Conservation (phyloP, 78 protist species). For the Acrasis kona region DNA sequence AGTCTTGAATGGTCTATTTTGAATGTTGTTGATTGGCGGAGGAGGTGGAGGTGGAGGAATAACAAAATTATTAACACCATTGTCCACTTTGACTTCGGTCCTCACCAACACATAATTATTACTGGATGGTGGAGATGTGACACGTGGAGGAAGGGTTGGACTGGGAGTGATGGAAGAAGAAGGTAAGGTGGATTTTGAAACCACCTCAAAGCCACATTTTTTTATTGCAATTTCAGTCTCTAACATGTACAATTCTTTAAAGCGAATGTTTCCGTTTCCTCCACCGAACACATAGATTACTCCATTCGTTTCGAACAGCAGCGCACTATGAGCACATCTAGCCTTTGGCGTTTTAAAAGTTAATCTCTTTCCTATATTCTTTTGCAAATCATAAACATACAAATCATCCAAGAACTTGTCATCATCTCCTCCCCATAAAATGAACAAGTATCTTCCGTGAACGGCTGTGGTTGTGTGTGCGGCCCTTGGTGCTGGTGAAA, state of each 20-base stretch:
- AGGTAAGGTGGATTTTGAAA: background rate
- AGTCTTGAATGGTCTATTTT: no score
- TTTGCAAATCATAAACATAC: background rate
- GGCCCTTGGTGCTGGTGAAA: background rate
- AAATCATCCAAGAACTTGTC: background rate
- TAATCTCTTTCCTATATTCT: background rate
- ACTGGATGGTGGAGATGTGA: no score
- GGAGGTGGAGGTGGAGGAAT: no score
- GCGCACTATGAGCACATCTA: background rate
- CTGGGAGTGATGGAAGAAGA: no score
- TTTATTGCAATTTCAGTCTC: background rate
- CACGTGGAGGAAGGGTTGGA: no score
- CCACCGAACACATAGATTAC: background rate
- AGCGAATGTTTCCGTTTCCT: background rate
- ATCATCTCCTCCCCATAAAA: constrained; percentile 1
- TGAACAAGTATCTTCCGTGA: background rate
- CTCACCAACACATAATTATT: background rate
- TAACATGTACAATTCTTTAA: background rate
- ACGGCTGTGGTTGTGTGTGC: background rate
- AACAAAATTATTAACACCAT: no score
- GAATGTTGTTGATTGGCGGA: no score
- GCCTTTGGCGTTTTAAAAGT: background rate
- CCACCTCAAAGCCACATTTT: background rate
- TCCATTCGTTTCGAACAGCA: background rate
- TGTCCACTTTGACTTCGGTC: background rate